A percentile compares a stretch with the other conserved stretches of the same genome.
Conservation (phyloP, 2,329 filamentous ascomycete genomes). For the Ceratocystis papillata region DNA sequence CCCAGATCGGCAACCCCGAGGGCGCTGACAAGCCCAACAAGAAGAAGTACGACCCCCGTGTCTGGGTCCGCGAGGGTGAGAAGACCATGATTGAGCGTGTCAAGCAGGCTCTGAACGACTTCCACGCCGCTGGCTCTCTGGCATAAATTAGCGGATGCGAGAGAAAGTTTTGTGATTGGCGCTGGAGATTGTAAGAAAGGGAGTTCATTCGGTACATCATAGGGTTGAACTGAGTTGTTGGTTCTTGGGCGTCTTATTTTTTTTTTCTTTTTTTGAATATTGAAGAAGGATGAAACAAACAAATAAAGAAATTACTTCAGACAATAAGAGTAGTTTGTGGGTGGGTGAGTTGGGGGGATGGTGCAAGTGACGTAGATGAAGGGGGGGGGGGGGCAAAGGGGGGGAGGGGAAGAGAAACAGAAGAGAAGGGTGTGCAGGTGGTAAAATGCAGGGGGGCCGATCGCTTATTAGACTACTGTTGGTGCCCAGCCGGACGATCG, state of each 20-base stretch:
- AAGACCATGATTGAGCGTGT: constrained; percentile 88
- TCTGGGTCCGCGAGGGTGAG: constrained; percentile 95
- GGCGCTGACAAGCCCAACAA: constrained; percentile 98
- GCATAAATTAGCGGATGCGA: constrained; percentile 4
- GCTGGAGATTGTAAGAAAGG: background rate
- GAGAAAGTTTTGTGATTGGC: background rate
- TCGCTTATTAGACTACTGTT: too few relatives aligned
- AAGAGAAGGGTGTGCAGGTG: too few relatives aligned
- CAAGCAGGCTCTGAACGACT: constrained; percentile 72
- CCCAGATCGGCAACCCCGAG: constrained; percentile 86
- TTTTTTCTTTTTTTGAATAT: background rate
- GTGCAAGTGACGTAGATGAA: too few relatives aligned
- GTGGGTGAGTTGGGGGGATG: too few relatives aligned
- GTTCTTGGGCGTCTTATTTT: constrained; percentile 10
- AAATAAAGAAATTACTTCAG: background rate
- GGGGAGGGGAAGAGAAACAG: too few relatives aligned
- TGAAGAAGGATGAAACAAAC: constrained; percentile 5
- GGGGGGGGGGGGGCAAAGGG: too few relatives aligned
- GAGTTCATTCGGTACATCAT: background rate
- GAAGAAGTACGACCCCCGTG: constrained; percentile 71
- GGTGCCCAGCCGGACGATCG: too few relatives aligned
- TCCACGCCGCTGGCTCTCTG: constrained; percentile 52
- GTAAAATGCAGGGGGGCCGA: too few relatives aligned
- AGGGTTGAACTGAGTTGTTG: background rate
- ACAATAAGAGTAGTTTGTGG: background rate